Evolutionary conservation across 179 eudicot species (phyloP).

Genomic region (Dionaea muscipula): DNA sequence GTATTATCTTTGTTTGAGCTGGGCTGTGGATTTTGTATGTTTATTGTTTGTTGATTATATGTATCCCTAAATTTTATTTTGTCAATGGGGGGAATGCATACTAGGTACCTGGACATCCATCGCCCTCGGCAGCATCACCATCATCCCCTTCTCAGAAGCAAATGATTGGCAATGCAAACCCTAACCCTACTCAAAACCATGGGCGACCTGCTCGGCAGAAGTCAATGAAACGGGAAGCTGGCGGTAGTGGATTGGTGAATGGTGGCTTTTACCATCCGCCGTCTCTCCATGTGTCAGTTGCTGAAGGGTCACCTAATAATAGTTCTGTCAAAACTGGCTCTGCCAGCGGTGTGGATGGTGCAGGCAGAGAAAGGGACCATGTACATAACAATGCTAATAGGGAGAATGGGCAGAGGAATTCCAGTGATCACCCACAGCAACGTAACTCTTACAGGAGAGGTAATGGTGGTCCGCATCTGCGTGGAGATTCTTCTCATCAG

Average conservation of each 20-base stretch:
- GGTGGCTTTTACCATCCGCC: constrained; percentile 32
- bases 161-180: constrained; percentile 22
- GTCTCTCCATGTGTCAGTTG: constrained; percentile 19
- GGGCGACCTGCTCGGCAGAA: constrained; percentile 47
- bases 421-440: constrained; percentile 44
- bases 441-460: constrained; percentile 56
- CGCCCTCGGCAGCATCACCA: constrained; percentile 10
- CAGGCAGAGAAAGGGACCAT: constrained; percentile 20
- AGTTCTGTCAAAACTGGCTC: constrained; percentile 27
- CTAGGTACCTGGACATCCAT: constrained; percentile 36
- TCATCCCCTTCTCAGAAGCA: constrained; percentile 36
- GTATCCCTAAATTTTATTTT: background rate
- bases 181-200: constrained; percentile 31
- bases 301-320: constrained; percentile 21
- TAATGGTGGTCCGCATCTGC: constrained; percentile 41
- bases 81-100: constrained; percentile 4
- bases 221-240: constrained; percentile 52
- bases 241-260: constrained; percentile 25
- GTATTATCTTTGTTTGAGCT: background rate
- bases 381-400: constrained; percentile 21
- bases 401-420: constrained; percentile 34
- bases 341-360: constrained; percentile 21
- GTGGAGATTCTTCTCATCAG: constrained; percentile 65
- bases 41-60: background rate
- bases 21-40: constrained; percentile 1